A percentile compares a stretch with the other conserved stretches of the same genome.
phyloP scores from a whole-genome alignment of 495 filamentous ascomycete genomes.

The Aspergillus biplanus region DNA sequence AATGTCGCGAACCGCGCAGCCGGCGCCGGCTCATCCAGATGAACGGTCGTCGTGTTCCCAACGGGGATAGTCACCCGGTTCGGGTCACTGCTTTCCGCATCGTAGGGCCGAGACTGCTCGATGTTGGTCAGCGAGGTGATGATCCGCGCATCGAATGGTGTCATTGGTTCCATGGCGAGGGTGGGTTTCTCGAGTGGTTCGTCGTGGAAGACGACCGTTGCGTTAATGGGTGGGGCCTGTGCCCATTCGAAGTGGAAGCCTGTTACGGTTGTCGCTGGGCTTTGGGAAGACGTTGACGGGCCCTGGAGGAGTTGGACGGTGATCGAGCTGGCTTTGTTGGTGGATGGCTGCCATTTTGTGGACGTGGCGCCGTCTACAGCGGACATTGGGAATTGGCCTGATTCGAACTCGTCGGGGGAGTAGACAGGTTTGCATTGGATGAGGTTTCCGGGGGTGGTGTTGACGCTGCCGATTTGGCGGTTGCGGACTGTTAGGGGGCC shows the following conservation, averaged over 20 bases:
- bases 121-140: slow-evolving; percentile 34
- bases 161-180: neutral
- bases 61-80: slow-evolving; percentile 41
- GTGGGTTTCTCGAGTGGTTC: slow-evolving; percentile 29
- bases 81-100: slow-evolving; percentile 27
- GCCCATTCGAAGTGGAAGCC: slow-evolving; percentile 72
- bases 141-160: slow-evolving; percentile 20
- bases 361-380: slow-evolving; percentile 71
- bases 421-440: slow-evolving; percentile 65
- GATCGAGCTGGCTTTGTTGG: slow-evolving; percentile 49
- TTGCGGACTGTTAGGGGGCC: slow-evolving; percentile 62
- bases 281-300: slow-evolving; percentile 11
- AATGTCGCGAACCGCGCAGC: slow-evolving; percentile 50
- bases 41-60: slow-evolving; percentile 54
- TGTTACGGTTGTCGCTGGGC: slow-evolving; percentile 40
- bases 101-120: slow-evolving; percentile 41
- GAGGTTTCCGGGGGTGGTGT: slow-evolving; percentile 62
- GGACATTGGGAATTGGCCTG: slow-evolving; percentile 73
- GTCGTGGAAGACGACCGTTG: slow-evolving; percentile 60
- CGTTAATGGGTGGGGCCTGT: slow-evolving; percentile 58
- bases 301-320: slow-evolving; percentile 33
- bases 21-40: slow-evolving; percentile 37
- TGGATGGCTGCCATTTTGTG: slow-evolving; percentile 72
- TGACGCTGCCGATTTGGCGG: slow-evolving; percentile 48
- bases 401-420: slow-evolving; percentile 52